Evolutionary conservation across 176 grass and related monocot species (phyloP).

Genomic region (Aegilops tauschii): DNA sequence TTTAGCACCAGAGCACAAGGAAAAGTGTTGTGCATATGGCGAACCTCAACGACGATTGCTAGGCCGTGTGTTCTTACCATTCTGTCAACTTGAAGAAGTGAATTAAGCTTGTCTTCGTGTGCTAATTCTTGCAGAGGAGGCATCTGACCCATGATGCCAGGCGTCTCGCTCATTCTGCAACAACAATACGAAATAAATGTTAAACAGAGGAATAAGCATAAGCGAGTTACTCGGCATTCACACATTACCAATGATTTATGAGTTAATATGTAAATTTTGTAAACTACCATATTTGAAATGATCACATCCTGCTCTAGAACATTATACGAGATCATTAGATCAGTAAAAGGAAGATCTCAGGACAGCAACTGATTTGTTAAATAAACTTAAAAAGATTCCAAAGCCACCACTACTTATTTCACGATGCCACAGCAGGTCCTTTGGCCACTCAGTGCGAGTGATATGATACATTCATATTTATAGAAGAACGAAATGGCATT

Average conservation of each 20-base stretch:
- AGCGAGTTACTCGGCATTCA: neutral
- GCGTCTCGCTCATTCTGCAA: constrained; percentile 61
- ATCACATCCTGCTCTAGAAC: neutral
- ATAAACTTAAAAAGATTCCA: neutral
- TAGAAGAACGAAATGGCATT: neutral
- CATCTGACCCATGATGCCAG: constrained; percentile 84
- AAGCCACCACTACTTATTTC: neutral
- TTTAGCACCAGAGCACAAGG: neutral
- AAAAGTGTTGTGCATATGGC: neutral
- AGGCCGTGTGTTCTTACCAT: constrained; percentile 53
- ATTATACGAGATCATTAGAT: neutral
- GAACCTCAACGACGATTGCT: neutral
- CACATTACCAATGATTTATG: neutral
- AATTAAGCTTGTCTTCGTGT: constrained; percentile 64
- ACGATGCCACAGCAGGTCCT: neutral
- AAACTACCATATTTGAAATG: neutral
- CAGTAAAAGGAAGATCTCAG: neutral
- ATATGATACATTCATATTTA: neutral
- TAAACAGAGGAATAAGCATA: neutral
- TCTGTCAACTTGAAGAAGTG: constrained; percentile 61
- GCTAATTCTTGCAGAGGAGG: constrained; percentile 44
- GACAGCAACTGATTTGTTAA: neutral
- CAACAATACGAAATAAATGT: neutral
- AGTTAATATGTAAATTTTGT: neutral
- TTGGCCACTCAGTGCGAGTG: neutral